Evolutionary conservation across 208 protist species (phyloP), one percentile per base, ranked within the genome.

Genomic region (Trypanosoma boissoni): DNA sequence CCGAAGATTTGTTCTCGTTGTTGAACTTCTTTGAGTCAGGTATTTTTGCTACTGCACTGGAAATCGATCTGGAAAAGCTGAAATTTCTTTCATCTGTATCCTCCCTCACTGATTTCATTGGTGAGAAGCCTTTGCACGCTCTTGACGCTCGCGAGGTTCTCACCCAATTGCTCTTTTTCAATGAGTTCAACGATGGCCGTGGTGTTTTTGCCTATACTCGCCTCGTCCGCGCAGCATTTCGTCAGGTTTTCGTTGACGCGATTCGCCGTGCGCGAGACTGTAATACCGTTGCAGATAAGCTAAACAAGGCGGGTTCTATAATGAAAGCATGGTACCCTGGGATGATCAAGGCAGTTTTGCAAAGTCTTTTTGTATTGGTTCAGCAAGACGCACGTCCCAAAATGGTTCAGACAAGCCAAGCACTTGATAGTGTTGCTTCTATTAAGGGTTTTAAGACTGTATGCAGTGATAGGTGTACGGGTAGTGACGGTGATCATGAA

Each of bases 241-340:
- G 62, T 46, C 72, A 78, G 45, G 31, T 78, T 6, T 51, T 66
- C 48, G 39, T 78, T 21, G 72, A 78, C 51, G 70, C 59, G 18
- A 0, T 78, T 27, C 65, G 59, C 6, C 52, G 67, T 16, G 66
- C 41, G 39, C 56, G 23, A n/a, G 16, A 24, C n/a, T 44, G 34
- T 42, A 18, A 9, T n/a, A 27, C 48, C 14, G 42, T 54, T 32
- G 51, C 39, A 23, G 58, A 66, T 9, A 26, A 31, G 32, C 16
- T 61, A 9, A 10, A n/a, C 27, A 49, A 32, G 23, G 54, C 60
- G 8, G 44, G 39, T 12, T 27, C 20, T 1, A 70, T 57, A 0
- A 76, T 88, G 71, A 54, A 49, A 28, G 57, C 77, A 29, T 88
- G 80, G 80, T 72, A 64, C 42, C n/a, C 58, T 2, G 74, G 77